A percentile compares a stretch with the other conserved stretches of the same genome.
phyloP scores from a whole-genome alignment of 768 basidiomycete genomes.

The Auricularia heimuer region DNA sequence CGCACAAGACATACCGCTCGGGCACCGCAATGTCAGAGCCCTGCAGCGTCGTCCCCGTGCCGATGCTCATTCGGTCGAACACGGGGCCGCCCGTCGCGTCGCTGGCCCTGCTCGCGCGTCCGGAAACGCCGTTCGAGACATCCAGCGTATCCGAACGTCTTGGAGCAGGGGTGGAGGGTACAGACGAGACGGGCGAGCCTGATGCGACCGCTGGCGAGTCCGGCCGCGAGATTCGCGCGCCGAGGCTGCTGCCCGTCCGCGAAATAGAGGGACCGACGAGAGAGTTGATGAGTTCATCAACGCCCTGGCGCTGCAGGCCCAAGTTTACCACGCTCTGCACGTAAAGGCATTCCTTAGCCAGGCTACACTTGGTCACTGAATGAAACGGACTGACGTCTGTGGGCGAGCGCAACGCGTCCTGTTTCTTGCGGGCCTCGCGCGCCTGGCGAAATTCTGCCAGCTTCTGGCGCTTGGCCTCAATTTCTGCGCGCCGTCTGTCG shows the following conservation, averaged over 20 bases:
- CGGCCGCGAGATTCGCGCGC: not conserved
- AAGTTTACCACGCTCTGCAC: not conserved
- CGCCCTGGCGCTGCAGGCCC: slow-evolving; percentile 28
- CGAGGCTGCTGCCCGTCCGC: slow-evolving; percentile 20
- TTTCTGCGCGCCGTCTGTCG: slow-evolving; percentile 70
- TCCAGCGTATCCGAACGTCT: slow-evolving; percentile 26
- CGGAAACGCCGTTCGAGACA: slow-evolving; percentile 37
- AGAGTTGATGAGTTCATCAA: slow-evolving; percentile 60
- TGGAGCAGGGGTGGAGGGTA: slow-evolving; percentile 58
- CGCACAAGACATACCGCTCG: slow-evolving; percentile 2
- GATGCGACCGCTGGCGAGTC: not conserved
- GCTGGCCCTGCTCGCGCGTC: slow-evolving; percentile 61
- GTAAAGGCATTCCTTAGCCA: too few species aligned
- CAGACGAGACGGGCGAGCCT: slow-evolving; percentile 58
- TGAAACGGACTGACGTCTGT: slow-evolving; percentile 14
- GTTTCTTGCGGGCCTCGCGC: slow-evolving; percentile 50
- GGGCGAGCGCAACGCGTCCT: slow-evolving; percentile 33
- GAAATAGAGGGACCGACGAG: slow-evolving; percentile 32
- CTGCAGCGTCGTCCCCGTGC: slow-evolving; percentile 16
- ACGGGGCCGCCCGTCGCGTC: slow-evolving; percentile 32
- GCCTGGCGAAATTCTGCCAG: slow-evolving; percentile 76
- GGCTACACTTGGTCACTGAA: too few species aligned
- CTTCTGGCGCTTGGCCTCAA: slow-evolving; percentile 72
- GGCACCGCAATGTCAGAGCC: slow-evolving; percentile 2
- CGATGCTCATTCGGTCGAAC: slow-evolving; percentile 36